These are phyloP conservation scores for Penicillium herquei DNA, from an alignment of 495 filamentous ascomycete genomes.

Conservation along the genomic window DNA sequence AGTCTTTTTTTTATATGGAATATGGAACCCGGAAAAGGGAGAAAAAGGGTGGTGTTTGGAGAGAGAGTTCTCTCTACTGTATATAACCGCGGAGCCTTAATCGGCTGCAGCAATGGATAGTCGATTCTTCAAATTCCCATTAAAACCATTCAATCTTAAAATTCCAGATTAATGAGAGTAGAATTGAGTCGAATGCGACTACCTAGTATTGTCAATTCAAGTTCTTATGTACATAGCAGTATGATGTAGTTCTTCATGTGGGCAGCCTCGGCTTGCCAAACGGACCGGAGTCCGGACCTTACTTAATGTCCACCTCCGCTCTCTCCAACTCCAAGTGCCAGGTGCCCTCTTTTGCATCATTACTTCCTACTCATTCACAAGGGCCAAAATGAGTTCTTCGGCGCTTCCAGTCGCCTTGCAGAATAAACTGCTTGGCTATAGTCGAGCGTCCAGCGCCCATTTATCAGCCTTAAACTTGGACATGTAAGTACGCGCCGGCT, in stretches of 20 bases:
- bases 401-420: slow-evolving; percentile 39
- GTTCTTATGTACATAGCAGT: too few relatives aligned
- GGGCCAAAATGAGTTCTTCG: slow-evolving; percentile 35
- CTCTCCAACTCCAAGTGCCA: slow-evolving; percentile 6
- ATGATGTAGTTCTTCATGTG: slow-evolving; percentile 11
- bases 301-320: slow-evolving; percentile 17
- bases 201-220: too few relatives aligned
- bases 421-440: slow-evolving; percentile 43
- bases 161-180: background rate
- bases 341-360: slow-evolving; percentile 14
- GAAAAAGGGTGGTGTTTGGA: slow-evolving; percentile 33
- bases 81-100: slow-evolving; percentile 35
- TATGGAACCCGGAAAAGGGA: slow-evolving; percentile 22
- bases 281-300: slow-evolving; percentile 6
- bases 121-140: slow-evolving; percentile 10
- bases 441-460: slow-evolving; percentile 54
- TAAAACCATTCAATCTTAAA: background rate
- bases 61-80: slow-evolving; percentile 33
- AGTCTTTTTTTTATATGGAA: slow-evolving; percentile 25
- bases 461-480: slow-evolving; percentile 71
- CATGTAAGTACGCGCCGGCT: slow-evolving; percentile 57
- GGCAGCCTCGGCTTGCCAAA: slow-evolving; percentile 17
- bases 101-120: slow-evolving; percentile 13
- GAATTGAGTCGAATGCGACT: too few relatives aligned
- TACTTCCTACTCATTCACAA: slow-evolving; percentile 6